phyloP scores from a whole-genome alignment of 768 basidiomycete species.

The Agrocybe pediades region DNA sequence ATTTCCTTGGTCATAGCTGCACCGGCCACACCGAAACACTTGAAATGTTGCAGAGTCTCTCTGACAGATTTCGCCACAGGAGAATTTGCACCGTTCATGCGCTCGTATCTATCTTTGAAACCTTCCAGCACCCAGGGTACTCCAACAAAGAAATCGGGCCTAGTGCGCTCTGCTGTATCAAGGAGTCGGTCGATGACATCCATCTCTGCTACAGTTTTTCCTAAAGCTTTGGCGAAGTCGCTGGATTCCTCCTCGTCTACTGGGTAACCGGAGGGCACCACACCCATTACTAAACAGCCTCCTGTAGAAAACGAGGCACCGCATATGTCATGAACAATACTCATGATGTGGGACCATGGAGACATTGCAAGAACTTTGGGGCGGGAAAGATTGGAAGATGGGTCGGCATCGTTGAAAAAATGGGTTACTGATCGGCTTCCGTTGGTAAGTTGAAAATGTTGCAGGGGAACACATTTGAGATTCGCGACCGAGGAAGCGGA shows the following conservation, averaged over 20 bases:
- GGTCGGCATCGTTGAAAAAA: conserved; percentile 12
- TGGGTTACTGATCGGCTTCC: conserved; percentile 9
- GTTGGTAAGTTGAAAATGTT: conserved; percentile 19
- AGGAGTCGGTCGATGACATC: conserved; percentile 16
- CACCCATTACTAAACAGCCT: conserved; percentile 28
- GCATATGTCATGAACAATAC: conserved; percentile 19
- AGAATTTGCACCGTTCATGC: conserved; percentile 1
- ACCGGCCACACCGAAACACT: conserved; percentile 21
- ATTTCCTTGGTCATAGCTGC: conserved; percentile 19
- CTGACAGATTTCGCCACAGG: conserved; percentile 3
- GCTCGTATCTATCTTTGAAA: conserved; percentile 12
- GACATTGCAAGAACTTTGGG: conserved; percentile 24
- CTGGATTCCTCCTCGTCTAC: not conserved
- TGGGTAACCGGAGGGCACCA: conserved; percentile 23
- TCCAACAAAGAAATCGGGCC: conserved; percentile 17
- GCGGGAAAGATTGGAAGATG: conserved; percentile 5
- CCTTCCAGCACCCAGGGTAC: conserved; percentile 31
- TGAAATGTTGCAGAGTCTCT: conserved; percentile 16
- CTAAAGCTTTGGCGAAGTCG: not conserved
- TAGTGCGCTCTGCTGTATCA: conserved; percentile 10
- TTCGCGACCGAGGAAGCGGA: conserved; percentile 28
- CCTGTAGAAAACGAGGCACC: conserved; percentile 19
- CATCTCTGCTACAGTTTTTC: conserved; percentile 4
- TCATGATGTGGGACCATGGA: conserved; percentile 28
- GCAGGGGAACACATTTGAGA: conserved; percentile 30